A percentile compares a stretch with the other conserved stretches of the same genome.
Evolutionary conservation across 1,139 yeast genomes (phyloP).

Genomic region (Hansenula lynferdii): DNA sequence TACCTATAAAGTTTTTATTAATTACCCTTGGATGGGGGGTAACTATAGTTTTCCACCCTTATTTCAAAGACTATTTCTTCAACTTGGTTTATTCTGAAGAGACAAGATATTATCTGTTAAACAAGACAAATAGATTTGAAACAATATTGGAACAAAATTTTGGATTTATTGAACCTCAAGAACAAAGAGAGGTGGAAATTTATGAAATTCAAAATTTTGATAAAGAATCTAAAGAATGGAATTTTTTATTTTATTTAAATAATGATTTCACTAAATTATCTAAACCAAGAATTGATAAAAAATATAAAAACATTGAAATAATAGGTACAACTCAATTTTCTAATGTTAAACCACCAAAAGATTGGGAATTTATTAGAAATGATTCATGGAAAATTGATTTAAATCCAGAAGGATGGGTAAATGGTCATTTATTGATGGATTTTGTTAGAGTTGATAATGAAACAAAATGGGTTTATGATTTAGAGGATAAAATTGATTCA

Average conservation of each 20-base stretch:
- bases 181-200: conserved; percentile 47
- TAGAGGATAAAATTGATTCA: conserved; percentile 12
- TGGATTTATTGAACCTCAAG: conserved; percentile 27
- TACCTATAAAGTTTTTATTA: conserved; percentile 36
- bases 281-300: conserved; percentile 27
- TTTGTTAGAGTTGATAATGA: conserved; percentile 57
- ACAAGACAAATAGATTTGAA: conserved; percentile 43
- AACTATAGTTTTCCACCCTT: conserved; percentile 51
- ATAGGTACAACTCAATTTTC: conserved; percentile 29
- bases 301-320: conserved; percentile 12
- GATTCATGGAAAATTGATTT: conserved; percentile 58
- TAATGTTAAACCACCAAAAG: conserved; percentile 46
- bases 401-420: conserved; percentile 55
- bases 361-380: conserved; percentile 46
- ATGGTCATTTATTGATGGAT: conserved; percentile 41
- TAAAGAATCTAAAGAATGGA: conserved; percentile 53
- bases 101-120: conserved; percentile 46
- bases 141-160: conserved; percentile 30
- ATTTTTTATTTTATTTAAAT: conserved; percentile 46
- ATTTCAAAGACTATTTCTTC: conserved; percentile 39
- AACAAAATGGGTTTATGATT: conserved; percentile 78
- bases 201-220: conserved; percentile 66
- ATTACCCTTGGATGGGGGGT: conserved; percentile 48
- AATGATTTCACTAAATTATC: conserved; percentile 48
- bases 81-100: conserved; percentile 52